A percentile compares a stretch with the other conserved stretches of the same genome.
These are phyloP conservation scores for Penicillium canescens DNA, from an alignment of 495 filamentous ascomycete species.

Conservation along the genomic window DNA sequence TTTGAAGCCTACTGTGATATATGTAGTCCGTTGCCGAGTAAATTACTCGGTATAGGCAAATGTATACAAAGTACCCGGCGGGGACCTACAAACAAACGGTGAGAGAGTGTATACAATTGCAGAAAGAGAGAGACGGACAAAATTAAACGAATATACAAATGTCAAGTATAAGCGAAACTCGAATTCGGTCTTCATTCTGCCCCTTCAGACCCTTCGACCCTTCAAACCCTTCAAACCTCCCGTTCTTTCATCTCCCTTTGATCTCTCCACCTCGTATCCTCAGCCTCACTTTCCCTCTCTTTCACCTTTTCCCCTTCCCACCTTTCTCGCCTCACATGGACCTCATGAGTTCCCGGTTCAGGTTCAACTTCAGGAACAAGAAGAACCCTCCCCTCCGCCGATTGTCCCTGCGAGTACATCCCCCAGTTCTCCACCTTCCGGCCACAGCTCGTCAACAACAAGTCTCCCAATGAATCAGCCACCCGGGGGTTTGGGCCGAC, in stretches of 20 bases:
- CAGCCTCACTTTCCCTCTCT: slow-evolving; percentile 14
- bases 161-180: no score
- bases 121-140: no score
- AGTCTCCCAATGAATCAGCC: slow-evolving; percentile 53
- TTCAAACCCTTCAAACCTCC: no score
- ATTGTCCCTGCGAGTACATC: slow-evolving; percentile 39
- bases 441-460: slow-evolving; percentile 48
- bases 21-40: no score
- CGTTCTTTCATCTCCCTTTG: slow-evolving; percentile 11
- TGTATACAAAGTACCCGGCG: no score
- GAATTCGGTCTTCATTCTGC: no score
- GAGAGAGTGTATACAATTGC: no score
- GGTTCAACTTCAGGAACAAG: slow-evolving; percentile 47
- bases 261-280: slow-evolving; percentile 13
- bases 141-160: no score
- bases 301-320: slow-evolving; percentile 12
- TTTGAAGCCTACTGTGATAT: no score
- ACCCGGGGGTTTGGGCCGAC: slow-evolving; percentile 48
- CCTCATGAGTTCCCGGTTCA: slow-evolving; percentile 55
- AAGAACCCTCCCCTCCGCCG: slow-evolving; percentile 33
- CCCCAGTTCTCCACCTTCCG: slow-evolving; percentile 38
- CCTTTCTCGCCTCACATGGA: slow-evolving; percentile 36
- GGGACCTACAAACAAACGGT: no score
- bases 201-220: no score
- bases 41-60: no score